Evolutionary conservation across 176 grass and related monocot genomes (phyloP), one percentile per base, ranked within the genome.

Genomic region (Luzula sylvatica): DNA sequence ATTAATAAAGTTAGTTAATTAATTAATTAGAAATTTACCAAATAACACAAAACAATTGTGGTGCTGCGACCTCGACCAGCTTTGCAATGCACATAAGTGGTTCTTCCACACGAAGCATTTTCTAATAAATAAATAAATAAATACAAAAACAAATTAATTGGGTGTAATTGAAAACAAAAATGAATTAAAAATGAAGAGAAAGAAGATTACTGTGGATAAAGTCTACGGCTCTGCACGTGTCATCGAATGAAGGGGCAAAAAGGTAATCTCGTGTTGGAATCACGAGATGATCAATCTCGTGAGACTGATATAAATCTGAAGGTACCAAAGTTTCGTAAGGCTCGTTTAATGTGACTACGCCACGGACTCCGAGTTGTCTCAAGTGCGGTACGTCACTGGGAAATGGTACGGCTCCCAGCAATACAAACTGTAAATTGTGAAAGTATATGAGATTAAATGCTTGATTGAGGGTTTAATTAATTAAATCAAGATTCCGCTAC

Each of bases 21-120:
- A 35, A 9, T 28, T 42, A 7, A 5, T 28, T 1, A 15, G 19
- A 23, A 55, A 63, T 55, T 26, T 87, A 92, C 93, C 93, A 99
- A 70, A 83, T 99, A 99, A 69, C 93, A 99, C 45, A 99, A 60
- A 54, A 92, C 93, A 83, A 99, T 70, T 26, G 93, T 99, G 23
- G 93, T 86, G 69, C 93, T 99, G 26, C 86, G 78, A 26, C 86
- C 93, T 54, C 93, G 83, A 87, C 93, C 93, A 74, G 93, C 93
- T 83, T 99, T 99, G 74, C 93, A 99, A 59, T 99, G 93, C 21
- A 99, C 93, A 58, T 99, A 99, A 17, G 93, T 92, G 58, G 27
- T 87, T 13, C 56, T 66, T 21, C 75, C 82, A 27, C 56, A 59
- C 35, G 43, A 81, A 62, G 71, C 57, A 70, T 92, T 99, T 15